phyloP scores from a whole-genome alignment of 1,284 basidiomycete species.

The Microbotryum saponariae region DNA sequence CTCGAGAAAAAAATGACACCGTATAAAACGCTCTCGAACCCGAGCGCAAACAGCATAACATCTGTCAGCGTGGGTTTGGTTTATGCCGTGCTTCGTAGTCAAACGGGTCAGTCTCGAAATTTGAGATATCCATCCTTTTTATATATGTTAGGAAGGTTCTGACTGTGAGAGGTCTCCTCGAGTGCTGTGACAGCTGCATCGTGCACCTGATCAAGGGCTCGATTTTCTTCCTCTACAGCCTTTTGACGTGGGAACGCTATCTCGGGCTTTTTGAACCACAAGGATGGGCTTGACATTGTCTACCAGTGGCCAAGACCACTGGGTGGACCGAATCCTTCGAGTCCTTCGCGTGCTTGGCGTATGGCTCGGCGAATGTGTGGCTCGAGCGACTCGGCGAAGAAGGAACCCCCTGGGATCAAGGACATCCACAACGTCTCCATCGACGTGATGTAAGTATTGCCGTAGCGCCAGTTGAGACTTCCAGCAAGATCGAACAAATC shows the following conservation, averaged over 20 bases:
- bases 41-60: no score
- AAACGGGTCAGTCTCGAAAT: constrained; percentile 31
- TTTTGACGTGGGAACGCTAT: constrained; percentile 82
- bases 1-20: neutral
- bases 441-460: constrained; percentile 54
- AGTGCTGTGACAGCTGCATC: constrained; percentile 65
- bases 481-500: neutral
- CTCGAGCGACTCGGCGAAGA: constrained; percentile 83
- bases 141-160: constrained; percentile 46
- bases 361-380: constrained; percentile 89
- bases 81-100: constrained; percentile 38
- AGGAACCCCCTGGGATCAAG: constrained; percentile 79
- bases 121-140: no score
- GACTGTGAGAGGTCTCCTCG: constrained; percentile 45
- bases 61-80: no score
- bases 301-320: constrained; percentile 32
- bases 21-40: no score
- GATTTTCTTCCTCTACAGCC: constrained; percentile 53
- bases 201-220: constrained; percentile 81
- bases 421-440: constrained; percentile 93
- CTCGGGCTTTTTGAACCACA: constrained; percentile 78
- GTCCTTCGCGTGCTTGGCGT: constrained; percentile 75
- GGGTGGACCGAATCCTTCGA: constrained; percentile 75
- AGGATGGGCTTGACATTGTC: constrained; percentile 90
- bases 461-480: neutral